A percentile compares a stretch with the other conserved stretches of the same genome.
Conservation (phyloP, 495 filamentous ascomycete species). For the Penicillium samsonianum region DNA sequence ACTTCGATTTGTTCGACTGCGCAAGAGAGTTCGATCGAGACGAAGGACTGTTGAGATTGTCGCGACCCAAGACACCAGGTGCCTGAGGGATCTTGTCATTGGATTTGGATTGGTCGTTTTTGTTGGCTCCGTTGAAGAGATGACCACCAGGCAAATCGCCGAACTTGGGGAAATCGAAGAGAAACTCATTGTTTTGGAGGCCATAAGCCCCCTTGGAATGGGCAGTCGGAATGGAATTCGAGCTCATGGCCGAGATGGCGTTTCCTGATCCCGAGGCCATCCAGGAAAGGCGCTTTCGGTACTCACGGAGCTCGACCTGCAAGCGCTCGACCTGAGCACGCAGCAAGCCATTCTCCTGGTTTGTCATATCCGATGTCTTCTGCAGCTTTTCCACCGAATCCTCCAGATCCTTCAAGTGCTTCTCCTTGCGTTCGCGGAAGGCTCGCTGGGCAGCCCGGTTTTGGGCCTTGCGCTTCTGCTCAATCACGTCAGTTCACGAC, state of each 20-base stretch:
- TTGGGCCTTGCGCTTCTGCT: slow-evolving; percentile 95
- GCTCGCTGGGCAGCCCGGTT: slow-evolving; percentile 96
- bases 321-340: slow-evolving; percentile 85
- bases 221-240: slow-evolving; percentile 44
- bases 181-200: slow-evolving; percentile 76
- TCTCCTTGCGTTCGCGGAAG: slow-evolving; percentile 97
- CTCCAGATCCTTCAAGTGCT: slow-evolving; percentile 93
- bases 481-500: slow-evolving; percentile 44
- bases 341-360: slow-evolving; percentile 82
- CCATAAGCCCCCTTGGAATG: slow-evolving; percentile 44
- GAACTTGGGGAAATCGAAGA: slow-evolving; percentile 94
- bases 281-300: slow-evolving; percentile 78
- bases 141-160: slow-evolving; percentile 72
- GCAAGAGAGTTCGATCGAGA: slow-evolving; percentile 8
- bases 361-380: slow-evolving; percentile 77
- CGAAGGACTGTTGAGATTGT: slow-evolving; percentile 18
- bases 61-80: slow-evolving; percentile 39
- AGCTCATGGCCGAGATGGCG: slow-evolving; percentile 50
- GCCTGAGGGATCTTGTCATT: slow-evolving; percentile 25
- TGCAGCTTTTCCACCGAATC: slow-evolving; percentile 92
- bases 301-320: slow-evolving; percentile 82
- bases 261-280: slow-evolving; percentile 46
- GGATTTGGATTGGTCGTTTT: slow-evolving; percentile 36
- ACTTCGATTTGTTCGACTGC: slow-evolving; percentile 9
- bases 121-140: slow-evolving; percentile 48